These are phyloP conservation scores for Dothistroma pini DNA, from an alignment of 2,329 filamentous ascomycete genomes.

Conservation along the genomic window DNA sequence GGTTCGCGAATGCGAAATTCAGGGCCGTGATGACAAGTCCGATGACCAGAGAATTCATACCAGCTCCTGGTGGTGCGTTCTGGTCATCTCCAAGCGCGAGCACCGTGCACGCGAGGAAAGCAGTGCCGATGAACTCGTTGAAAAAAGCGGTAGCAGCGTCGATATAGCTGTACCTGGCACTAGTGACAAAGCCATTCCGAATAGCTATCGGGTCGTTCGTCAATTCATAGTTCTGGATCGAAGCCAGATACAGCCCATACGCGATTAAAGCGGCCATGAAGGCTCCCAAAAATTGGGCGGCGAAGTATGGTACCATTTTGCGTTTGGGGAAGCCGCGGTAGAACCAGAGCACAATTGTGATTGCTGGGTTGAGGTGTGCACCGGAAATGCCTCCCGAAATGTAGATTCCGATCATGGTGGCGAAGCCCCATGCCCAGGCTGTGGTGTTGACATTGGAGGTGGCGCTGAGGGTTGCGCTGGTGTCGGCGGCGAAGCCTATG, in stretches of 20 bases:
- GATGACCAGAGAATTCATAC: conserved; percentile 51
- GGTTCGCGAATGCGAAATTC: conserved; percentile 43
- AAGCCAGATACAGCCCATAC: conserved; percentile 42
- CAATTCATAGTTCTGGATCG: conserved; percentile 32
- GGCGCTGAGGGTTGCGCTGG: conserved; percentile 40
- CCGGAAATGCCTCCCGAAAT: conserved; percentile 47
- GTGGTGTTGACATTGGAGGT: conserved; percentile 42
- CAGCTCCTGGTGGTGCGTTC: conserved; percentile 41
- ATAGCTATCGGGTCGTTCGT: conserved; percentile 28
- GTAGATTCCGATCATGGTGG: conserved; percentile 48
- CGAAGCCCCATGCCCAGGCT: conserved; percentile 49
- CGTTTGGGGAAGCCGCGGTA: conserved; percentile 53
- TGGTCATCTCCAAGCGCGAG: conserved; percentile 36
- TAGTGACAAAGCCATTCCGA: conserved; percentile 45
- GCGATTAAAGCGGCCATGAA: conserved; percentile 49
- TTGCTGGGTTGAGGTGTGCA: conserved; percentile 48
- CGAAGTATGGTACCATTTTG: conserved; percentile 50
- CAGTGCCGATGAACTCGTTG: conserved; percentile 47
- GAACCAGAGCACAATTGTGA: conserved; percentile 41
- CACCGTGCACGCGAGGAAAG: conserved; percentile 41
- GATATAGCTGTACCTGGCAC: conserved; percentile 41
- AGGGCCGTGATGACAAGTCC: conserved; percentile 41
- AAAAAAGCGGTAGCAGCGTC: conserved; percentile 47
- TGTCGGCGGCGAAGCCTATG: conserved; percentile 50
- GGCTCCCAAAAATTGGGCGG: conserved; percentile 52